Evolutionary conservation across 306 rosid genomes (phyloP), one percentile per base, ranked within the genome.

Genomic region (Datisca glomerata): DNA sequence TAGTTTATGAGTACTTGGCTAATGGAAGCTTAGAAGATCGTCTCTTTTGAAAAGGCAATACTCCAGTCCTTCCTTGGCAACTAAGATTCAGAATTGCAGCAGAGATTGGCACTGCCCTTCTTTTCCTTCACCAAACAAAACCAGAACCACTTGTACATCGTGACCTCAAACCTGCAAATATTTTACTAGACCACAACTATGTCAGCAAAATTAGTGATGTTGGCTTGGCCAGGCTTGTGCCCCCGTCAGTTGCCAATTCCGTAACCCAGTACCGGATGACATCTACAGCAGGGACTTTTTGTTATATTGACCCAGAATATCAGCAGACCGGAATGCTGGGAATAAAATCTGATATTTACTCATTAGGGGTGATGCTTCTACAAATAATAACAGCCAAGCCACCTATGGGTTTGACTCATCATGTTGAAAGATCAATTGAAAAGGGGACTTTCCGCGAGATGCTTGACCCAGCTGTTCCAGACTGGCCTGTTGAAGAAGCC

Each of bases 1-100:
- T 75, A 23, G 84, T 75, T 12, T 75, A 75, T 37, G 79, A 75
- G 36, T 60, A 59, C 63, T 43, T 75, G 79, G 75, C 67, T 0
- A 67, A 75, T 46, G 84, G 75, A 19, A 71, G 70, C 58, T 53
- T 75, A 57, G 84, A 75, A 22, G 79, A 75, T 14, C 51, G 84
- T 19, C 47, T 75, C 40, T 8, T 71, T 14, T n/a, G 34, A 36
- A 55, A 44, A 41, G 47, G 64, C 0, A 37, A 55, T 17, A 64
- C 47, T 2, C 67, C 68, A 1, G 65, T 70, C 0, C 60, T 75
- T 55, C 65, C 79, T 35, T 75, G 79, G 79, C 61, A 56, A 13
- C 5, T 44, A 32, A 21, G 61, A 13, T 45, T 56, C 24, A 24
- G 39, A 22, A 56, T 45, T 4, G 44, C 61, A 5, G 51, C 53